Base-by-base conservation (phyloP, 116 monocot genomes). In the Zostera marina region DNA sequence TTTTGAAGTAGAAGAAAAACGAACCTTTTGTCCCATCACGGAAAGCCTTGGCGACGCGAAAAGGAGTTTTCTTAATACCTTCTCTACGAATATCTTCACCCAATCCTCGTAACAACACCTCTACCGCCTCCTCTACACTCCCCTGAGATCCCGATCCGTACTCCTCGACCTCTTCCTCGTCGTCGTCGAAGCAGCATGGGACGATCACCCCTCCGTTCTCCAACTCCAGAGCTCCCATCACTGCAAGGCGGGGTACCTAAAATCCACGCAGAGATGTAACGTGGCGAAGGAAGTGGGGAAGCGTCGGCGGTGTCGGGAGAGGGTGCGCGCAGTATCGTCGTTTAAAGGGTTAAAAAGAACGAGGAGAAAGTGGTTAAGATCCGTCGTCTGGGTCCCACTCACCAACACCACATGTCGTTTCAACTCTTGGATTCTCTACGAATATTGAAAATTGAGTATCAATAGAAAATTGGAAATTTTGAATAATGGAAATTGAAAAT, bases 31-130 rank as follows among this genome's bases (percentile, higher is more conserved):
- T 87, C 10, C 82, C 87, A 7, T 76, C 76, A 9, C 60, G 63
- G 52, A 87, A 68, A 52, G 87, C 87, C 76, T 74, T 82, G 70
- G 87, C 87, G 17, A 87, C 82, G 12, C 82, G 76, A 22, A 64
- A 63, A 1, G 87, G 87, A 12, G 87, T 87, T 70, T 60, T 70
- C 58, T 58, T 70, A 42, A 87, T 56, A 16, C 87, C 87, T 17
- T 87, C 87, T 42, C 82, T 61, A 13, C 64, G 60, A 44, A 45
- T 56, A 54, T 87, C 87, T 67, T 87, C 87, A 9, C 79, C 87
- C 66, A 25, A 41, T 13, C 40, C 62, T 44, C 44, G 24, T 8
- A 61, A 20, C 7, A 65, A 32, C 15, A 65, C 20, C 65, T 47
- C 55, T 13, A 55, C 55, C 4, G 55, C 55, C 55, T 55, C 55